Conservation (phyloP, 805 yeast species). For the Hanseniaspora guilliermondii region DNA sequence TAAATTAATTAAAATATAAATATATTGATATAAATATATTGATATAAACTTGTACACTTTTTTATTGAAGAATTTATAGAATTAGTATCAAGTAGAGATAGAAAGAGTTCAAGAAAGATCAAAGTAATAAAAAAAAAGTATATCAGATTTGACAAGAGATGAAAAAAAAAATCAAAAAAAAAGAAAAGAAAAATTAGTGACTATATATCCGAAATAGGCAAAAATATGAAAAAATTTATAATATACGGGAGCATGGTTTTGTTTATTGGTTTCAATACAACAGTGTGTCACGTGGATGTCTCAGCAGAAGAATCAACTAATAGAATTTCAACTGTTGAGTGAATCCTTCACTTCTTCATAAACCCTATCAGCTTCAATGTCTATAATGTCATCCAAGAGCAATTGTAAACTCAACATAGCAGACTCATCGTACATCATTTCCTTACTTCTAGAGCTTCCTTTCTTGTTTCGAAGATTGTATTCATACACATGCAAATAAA, state of each 20-base stretch:
- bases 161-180: neutral
- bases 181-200: neutral
- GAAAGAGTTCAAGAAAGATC: slow-evolving; percentile 8
- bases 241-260: no score
- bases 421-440: slow-evolving; percentile 12
- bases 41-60: no score
- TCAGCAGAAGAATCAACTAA: neutral
- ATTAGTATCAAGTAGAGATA: no score
- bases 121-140: slow-evolving; percentile 12
- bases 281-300: neutral
- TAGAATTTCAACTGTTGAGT: neutral
- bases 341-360: neutral
- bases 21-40: no score
- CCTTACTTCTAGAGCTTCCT: slow-evolving; percentile 6
- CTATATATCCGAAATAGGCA: no score
- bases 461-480: slow-evolving; percentile 1
- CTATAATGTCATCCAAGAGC: slow-evolving; percentile 10
- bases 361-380: slow-evolving; percentile 5
- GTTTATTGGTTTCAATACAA: neutral
- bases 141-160: no score
- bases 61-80: no score
- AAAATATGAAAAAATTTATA: no score
- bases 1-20: no score
- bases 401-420: neutral
- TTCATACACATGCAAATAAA: slow-evolving; percentile 7